A percentile compares a stretch with the other conserved stretches of the same genome.
Evolutionary conservation across 2,329 filamentous ascomycete species (phyloP).

Genomic region (Colletotrichum eleusines): DNA sequence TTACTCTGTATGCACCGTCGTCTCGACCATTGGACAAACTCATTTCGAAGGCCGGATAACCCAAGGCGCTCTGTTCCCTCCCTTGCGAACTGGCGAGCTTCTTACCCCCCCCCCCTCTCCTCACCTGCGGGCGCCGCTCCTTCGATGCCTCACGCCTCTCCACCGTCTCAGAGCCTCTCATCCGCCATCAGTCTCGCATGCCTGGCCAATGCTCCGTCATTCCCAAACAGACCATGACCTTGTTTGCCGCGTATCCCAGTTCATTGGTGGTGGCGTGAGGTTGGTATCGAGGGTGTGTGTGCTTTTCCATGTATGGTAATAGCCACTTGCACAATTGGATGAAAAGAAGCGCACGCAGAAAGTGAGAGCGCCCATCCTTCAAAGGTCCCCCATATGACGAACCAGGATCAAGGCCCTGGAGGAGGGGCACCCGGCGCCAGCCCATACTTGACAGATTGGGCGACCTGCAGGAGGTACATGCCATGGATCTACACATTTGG

Average conservation of each 20-base stretch:
- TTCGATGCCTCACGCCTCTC: slow-evolving; percentile 19
- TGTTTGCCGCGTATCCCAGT: slow-evolving; percentile 35
- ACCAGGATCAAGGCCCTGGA: slow-evolving; percentile 30
- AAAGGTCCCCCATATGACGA: slow-evolving; percentile 27
- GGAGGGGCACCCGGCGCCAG: slow-evolving; percentile 37
- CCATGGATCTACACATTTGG: slow-evolving; percentile 37
- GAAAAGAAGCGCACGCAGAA: background rate
- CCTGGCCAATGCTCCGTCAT: slow-evolving; percentile 29
- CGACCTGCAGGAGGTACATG: slow-evolving; percentile 36
- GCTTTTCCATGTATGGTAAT: slow-evolving; percentile 1
- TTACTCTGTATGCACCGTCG: slow-evolving; percentile 31
- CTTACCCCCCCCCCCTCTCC: slow-evolving; percentile 6
- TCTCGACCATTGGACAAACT: slow-evolving; percentile 21
- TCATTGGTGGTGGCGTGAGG: slow-evolving; percentile 31
- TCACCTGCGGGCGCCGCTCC: slow-evolving; percentile 27
- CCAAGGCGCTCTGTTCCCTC: background rate
- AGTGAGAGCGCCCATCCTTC: slow-evolving; percentile 8
- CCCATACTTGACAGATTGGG: slow-evolving; percentile 38
- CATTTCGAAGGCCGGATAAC: background rate
- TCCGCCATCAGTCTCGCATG: slow-evolving; percentile 23
- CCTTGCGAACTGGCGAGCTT: slow-evolving; percentile 27
- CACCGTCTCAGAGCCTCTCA: slow-evolving; percentile 20
- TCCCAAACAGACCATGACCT: slow-evolving; percentile 39
- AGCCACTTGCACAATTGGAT: slow-evolving; percentile 22
- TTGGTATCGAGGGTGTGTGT: background rate